phyloP scores from a whole-genome alignment of 257 asterid genomes.

The Verbascum thapsus region DNA sequence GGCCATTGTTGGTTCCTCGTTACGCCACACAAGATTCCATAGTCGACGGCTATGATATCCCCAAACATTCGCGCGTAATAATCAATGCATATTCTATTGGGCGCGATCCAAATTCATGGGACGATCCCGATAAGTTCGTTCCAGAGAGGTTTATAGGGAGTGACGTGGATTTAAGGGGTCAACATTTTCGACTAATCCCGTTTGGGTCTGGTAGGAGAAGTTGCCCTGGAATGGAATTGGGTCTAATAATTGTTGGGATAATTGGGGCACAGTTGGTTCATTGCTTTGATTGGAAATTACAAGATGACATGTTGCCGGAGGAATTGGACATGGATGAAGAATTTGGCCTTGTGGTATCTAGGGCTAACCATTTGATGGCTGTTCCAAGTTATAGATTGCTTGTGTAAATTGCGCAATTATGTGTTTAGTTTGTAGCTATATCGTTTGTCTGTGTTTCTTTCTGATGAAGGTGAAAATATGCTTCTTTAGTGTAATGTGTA shows the following conservation, averaged over 20 bases:
- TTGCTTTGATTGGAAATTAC: conserved; percentile 60
- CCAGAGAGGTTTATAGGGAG: conserved; percentile 59
- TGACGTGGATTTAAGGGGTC: conserved; percentile 44
- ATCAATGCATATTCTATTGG: conserved; percentile 50
- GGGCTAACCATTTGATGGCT: conserved; percentile 36
- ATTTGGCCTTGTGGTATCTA: conserved; percentile 41
- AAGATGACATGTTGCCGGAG: conserved; percentile 39
- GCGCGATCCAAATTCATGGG: conserved; percentile 50
- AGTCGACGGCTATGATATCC: conserved; percentile 41
- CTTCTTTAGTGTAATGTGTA: no score
- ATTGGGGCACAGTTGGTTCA: conserved; percentile 60
- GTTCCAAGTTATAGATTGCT: conserved; percentile 34
- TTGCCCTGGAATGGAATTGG: conserved; percentile 58
- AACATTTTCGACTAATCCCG: conserved; percentile 53
- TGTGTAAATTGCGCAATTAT: no score
- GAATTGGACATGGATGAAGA: conserved; percentile 53
- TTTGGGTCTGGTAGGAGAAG: conserved; percentile 59
- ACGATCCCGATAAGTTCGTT: conserved; percentile 43
- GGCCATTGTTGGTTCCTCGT: conserved; percentile 53
- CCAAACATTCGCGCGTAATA: conserved; percentile 46
- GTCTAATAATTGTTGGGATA: conserved; percentile 43
- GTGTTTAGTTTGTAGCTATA: no score
- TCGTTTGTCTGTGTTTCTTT: no score
- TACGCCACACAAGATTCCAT: conserved; percentile 43
- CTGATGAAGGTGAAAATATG: no score